Percentiles rank a stretch among this genome's conserved stretches.
These are phyloP conservation scores for Monosporascus sp. DNA, from an alignment of 2,329 filamentous ascomycete species.

Conservation along the genomic window DNA sequence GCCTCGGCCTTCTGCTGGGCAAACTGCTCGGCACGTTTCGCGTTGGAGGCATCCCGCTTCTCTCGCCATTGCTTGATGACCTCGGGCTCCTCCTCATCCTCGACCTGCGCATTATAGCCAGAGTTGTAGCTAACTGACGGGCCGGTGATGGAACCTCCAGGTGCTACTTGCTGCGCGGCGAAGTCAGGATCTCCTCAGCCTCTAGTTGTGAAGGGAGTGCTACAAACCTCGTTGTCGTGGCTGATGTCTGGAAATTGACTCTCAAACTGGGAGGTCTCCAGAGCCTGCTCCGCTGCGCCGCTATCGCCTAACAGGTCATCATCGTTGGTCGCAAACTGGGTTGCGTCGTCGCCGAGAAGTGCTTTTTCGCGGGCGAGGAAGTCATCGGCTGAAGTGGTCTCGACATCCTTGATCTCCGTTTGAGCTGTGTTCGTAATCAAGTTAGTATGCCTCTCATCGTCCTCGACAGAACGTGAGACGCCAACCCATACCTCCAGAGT, in stretches of 20 bases:
- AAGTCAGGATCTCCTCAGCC: slow-evolving; percentile 7
- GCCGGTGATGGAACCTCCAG: slow-evolving; percentile 77
- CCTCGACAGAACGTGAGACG: background rate
- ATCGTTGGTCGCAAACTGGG: slow-evolving; percentile 77
- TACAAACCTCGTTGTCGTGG: slow-evolving; percentile 65
- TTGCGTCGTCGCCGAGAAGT: slow-evolving; percentile 83
- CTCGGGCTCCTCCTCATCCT: slow-evolving; percentile 77
- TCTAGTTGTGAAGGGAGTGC: background rate
- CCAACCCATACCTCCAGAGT: slow-evolving; percentile 47
- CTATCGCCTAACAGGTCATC: slow-evolving; percentile 63
- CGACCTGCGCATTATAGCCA: slow-evolving; percentile 51
- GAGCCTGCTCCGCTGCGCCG: slow-evolving; percentile 1
- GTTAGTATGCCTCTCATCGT: background rate
- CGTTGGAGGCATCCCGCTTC: slow-evolving; percentile 74
- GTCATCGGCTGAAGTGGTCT: slow-evolving; percentile 63
- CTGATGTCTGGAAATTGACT: slow-evolving; percentile 83
- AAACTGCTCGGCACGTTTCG: slow-evolving; percentile 80
- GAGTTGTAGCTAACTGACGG: slow-evolving; percentile 59
- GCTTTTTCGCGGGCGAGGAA: slow-evolving; percentile 92
- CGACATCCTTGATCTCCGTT: slow-evolving; percentile 56
- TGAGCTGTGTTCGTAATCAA: slow-evolving; percentile 47
- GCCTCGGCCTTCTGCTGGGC: slow-evolving; percentile 78
- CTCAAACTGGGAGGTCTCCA: slow-evolving; percentile 59
- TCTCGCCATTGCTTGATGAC: slow-evolving; percentile 90
- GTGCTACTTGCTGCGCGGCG: slow-evolving; percentile 57